Conservation (phyloP, 2,329 filamentous ascomycete species). For the Parasarocladium wereldwijsianum region DNA sequence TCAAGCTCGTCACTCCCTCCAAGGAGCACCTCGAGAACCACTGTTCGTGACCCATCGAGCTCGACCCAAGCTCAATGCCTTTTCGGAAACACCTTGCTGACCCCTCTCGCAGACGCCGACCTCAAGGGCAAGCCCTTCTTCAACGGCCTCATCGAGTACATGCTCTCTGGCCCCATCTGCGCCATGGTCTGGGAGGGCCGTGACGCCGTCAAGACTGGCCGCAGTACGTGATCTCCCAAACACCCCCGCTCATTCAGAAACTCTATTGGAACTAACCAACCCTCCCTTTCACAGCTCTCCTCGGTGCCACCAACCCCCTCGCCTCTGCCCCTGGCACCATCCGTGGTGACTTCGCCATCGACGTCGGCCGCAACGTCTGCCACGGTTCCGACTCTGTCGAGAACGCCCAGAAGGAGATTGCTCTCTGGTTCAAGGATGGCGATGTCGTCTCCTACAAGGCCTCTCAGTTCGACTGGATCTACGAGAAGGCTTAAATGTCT, state of each 20-base stretch:
- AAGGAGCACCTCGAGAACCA: conserved; percentile 97
- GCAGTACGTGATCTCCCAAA: conserved; percentile 40
- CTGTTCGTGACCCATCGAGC: conserved; percentile 48
- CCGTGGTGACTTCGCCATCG: conserved; percentile 82
- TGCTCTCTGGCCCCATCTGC: conserved; percentile 90
- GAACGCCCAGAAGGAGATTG: conserved; percentile 99
- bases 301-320: conserved; percentile 98
- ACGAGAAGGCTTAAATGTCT: conserved; percentile 60
- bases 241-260: not conserved
- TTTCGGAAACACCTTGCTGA: conserved; percentile 12
- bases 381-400: conserved; percentile 98
- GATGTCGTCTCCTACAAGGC: conserved; percentile 79
- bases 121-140: conserved; percentile 94
- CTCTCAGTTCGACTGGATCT: conserved; percentile 83
- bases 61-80: not conserved
- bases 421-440: conserved; percentile 88
- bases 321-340: conserved; percentile 94
- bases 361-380: conserved; percentile 90
- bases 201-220: conserved; percentile 98
- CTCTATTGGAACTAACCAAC: conserved; percentile 7
- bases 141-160: conserved; percentile 87
- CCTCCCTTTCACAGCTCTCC: conserved; percentile 43
- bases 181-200: conserved; percentile 99
- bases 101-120: conserved; percentile 50
- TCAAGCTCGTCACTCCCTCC: conserved; percentile 83